Conservation (phyloP, 2,329 filamentous ascomycete species). For the Parasarocladium wereldwijsianum region DNA sequence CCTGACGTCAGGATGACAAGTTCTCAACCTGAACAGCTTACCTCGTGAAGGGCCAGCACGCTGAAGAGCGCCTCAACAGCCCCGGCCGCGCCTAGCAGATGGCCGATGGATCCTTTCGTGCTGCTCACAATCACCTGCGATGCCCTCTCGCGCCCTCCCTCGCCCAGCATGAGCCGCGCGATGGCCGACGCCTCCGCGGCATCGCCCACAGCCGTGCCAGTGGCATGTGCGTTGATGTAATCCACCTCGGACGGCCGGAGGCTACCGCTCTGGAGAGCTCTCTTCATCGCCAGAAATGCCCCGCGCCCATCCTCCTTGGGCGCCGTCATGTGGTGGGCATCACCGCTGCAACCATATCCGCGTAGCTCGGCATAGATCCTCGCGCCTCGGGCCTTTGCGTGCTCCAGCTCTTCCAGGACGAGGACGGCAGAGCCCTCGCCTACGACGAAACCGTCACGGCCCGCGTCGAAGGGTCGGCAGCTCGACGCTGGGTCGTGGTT, state of each 20-base stretch:
- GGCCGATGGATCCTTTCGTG: constrained; percentile 85
- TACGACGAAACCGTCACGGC: constrained; percentile 77
- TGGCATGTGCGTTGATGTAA: constrained; percentile 94
- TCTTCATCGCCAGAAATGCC: constrained; percentile 72
- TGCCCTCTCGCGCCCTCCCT: constrained; percentile 47
- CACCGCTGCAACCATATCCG: constrained; percentile 82
- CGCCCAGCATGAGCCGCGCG: constrained; percentile 58
- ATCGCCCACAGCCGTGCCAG: constrained; percentile 75
- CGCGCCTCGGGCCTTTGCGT: constrained; percentile 66
- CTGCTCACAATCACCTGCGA: constrained; percentile 70
- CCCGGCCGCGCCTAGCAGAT: constrained; percentile 81
- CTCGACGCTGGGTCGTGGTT: constrained; percentile 57
- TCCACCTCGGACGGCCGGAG: constrained; percentile 58
- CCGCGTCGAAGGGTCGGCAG: constrained; percentile 75
- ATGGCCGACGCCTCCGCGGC: constrained; percentile 78
- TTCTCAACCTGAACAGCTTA: constrained; percentile 30
- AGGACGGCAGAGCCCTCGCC: constrained; percentile 82
- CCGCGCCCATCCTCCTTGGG: constrained; percentile 72
- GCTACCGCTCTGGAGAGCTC: constrained; percentile 58
- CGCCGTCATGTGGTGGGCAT: constrained; percentile 88
- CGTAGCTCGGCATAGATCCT: constrained; percentile 76
- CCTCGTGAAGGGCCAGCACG: constrained; percentile 64
- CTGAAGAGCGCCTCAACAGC: constrained; percentile 82
- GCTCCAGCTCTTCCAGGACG: constrained; percentile 78
- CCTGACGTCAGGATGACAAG: not conserved